Conservation (phyloP, 139 green algal genomes). For the Chlamydomonas sphaeroides region DNA sequence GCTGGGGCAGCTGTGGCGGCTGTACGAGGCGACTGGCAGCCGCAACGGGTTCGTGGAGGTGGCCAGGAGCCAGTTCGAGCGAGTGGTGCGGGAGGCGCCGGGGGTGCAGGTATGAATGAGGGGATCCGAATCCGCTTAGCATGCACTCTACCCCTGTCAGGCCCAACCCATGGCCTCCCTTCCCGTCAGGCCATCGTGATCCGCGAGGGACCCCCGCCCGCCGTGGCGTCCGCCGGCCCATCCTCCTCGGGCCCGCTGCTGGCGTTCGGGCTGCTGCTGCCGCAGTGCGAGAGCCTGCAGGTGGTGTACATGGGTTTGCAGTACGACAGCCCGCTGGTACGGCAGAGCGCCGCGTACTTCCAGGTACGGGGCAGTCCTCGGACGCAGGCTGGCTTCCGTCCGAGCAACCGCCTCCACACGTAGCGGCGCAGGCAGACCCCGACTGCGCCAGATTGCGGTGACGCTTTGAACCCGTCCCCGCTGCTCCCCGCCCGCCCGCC, state of each 20-base stretch:
- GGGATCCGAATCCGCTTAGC: no score
- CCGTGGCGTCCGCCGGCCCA: neutral
- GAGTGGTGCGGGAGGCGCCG: slow-evolving; percentile 6
- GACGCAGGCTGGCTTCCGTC: neutral
- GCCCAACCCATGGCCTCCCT: no score
- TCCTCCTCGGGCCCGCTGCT: slow-evolving; percentile 7
- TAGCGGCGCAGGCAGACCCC: no score
- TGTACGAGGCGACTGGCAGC: slow-evolving; percentile 28
- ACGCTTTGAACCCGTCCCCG: no score
- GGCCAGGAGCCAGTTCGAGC: neutral
- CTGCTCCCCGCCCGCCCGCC: no score
- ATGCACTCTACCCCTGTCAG: no score
- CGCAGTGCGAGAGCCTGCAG: slow-evolving; percentile 25
- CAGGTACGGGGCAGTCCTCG: neutral
- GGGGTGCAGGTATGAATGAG: neutral
- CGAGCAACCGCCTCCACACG: no score
- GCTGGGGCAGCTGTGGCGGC: neutral
- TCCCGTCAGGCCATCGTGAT: slow-evolving; percentile 20
- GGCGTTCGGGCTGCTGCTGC: slow-evolving; percentile 15
- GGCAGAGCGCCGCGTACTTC: slow-evolving; percentile 16
- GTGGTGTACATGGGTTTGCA: slow-evolving; percentile 23
- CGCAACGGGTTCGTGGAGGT: slow-evolving; percentile 31
- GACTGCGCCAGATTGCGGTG: no score
- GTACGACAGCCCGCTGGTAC: slow-evolving; percentile 31
- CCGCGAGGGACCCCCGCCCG: neutral